Conservation (phyloP, 345 rosid genomes). For the Arabidopsis suecica region DNA sequence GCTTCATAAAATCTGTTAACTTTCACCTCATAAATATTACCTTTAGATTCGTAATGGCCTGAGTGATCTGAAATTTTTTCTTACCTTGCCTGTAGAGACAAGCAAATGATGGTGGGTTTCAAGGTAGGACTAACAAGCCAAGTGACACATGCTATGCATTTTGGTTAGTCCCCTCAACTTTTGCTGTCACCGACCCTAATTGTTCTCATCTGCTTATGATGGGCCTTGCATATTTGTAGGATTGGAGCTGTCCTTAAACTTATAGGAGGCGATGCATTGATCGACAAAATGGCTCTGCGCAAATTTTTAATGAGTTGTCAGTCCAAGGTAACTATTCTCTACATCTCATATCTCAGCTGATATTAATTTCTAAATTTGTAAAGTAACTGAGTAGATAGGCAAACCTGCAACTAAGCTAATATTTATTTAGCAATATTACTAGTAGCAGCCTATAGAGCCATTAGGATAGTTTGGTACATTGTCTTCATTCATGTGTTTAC, state of each 20-base stretch:
- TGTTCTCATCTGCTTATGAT: constrained; percentile 7
- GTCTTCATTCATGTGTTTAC: constrained; percentile 21
- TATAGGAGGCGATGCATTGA: constrained; percentile 64
- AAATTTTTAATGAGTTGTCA: constrained; percentile 78
- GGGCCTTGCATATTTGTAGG: constrained; percentile 53
- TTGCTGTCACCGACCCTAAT: background rate
- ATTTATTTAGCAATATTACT: background rate
- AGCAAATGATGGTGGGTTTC: constrained; percentile 84
- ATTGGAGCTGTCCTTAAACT: constrained; percentile 76
- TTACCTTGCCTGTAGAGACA: constrained; percentile 65
- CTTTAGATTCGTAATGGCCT: background rate
- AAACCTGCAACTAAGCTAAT: background rate
- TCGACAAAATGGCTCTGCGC: constrained; percentile 63
- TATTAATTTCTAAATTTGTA: background rate
- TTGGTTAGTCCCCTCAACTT: constrained; percentile 59
- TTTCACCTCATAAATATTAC: background rate
- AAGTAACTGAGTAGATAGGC: background rate
- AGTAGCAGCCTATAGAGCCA: background rate
- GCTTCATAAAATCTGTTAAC: background rate
- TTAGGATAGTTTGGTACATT: constrained; percentile 5
- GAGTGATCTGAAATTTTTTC: constrained; percentile 4
- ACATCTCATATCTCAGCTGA: background rate
- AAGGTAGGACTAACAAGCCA: constrained; percentile 84
- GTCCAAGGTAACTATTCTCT: constrained; percentile 62
- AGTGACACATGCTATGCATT: constrained; percentile 98